Evolutionary conservation across 1,284 basidiomycete species (phyloP).

Genomic region (Tilletia setariae): DNA sequence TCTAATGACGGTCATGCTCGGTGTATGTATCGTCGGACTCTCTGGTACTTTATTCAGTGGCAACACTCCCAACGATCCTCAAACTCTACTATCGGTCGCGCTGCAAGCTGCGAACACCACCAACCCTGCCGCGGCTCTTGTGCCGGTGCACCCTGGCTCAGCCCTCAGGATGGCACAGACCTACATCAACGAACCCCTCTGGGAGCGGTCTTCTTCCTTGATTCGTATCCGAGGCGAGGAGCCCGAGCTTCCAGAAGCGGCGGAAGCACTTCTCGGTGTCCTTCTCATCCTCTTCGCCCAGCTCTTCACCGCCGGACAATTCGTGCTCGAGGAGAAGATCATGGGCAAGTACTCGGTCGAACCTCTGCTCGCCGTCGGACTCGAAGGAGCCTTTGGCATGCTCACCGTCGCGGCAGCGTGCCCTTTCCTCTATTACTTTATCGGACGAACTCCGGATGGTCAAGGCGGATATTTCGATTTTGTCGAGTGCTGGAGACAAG

Average conservation of each 20-base stretch:
- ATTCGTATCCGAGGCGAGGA: constrained; percentile 17
- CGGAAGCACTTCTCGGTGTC: constrained; percentile 62
- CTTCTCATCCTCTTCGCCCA: constrained; percentile 94
- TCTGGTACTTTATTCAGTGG: constrained; percentile 62
- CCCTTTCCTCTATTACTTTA: constrained; percentile 65
- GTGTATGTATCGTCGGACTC: constrained; percentile 85
- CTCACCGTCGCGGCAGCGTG: constrained; percentile 71
- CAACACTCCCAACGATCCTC: background rate
- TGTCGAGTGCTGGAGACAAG: constrained; percentile 82
- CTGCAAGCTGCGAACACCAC: background rate
- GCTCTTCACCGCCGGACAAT: constrained; percentile 85
- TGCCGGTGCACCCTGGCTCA: background rate
- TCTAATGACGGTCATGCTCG: constrained; percentile 81
- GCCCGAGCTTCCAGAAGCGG: constrained; percentile 37
- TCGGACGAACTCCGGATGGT: constrained; percentile 58
- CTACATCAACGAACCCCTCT: constrained; percentile 3
- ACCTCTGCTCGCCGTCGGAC: constrained; percentile 88
- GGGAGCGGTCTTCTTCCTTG: background rate
- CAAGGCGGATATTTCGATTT: constrained; percentile 86
- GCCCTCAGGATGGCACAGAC: background rate
- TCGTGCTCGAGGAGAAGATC: constrained; percentile 83
- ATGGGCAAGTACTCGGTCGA: constrained; percentile 80
- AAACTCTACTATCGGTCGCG: background rate
- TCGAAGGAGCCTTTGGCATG: constrained; percentile 87
- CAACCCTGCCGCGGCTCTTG: background rate